A percentile compares a stretch with the other conserved stretches of the same genome.
Conservation (phyloP, 2,329 filamentous ascomycete species). For the Xylaria arbuscula region DNA sequence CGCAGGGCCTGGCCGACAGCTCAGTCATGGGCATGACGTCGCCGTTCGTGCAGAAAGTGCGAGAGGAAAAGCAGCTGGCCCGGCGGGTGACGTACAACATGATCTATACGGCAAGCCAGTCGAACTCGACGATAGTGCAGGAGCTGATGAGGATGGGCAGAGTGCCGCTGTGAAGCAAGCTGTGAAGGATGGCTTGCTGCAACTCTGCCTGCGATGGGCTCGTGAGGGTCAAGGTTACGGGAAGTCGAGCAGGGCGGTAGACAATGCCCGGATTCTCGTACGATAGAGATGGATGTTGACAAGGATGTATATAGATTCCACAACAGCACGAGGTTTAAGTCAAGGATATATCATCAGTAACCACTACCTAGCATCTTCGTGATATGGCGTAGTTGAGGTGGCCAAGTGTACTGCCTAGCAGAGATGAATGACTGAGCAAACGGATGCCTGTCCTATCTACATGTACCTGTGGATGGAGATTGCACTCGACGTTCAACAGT, state of each 20-base stretch:
- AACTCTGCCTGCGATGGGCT: slow-evolving; percentile 6
- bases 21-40: slow-evolving; percentile 26
- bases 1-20: slow-evolving; percentile 22
- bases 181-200: background rate
- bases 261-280: slow-evolving; percentile 24
- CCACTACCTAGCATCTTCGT: no score
- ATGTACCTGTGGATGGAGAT: no score
- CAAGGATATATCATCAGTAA: no score
- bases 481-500: no score
- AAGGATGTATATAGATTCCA: background rate
- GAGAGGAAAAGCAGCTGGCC: slow-evolving; percentile 37
- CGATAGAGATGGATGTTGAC: slow-evolving; percentile 24
- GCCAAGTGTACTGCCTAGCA: no score
- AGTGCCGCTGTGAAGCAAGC: slow-evolving; percentile 30
- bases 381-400: no score
- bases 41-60: slow-evolving; percentile 36
- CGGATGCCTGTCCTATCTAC: no score
- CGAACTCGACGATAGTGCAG: slow-evolving; percentile 38
- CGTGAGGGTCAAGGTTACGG: slow-evolving; percentile 28
- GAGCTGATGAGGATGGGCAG: slow-evolving; percentile 40
- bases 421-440: no score
- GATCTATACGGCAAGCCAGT: slow-evolving; percentile 39
- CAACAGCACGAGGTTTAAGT: no score
- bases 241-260: slow-evolving; percentile 27
- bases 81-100: slow-evolving; percentile 40